A percentile compares a stretch with the other conserved stretches of the same genome.
phyloP scores from a whole-genome alignment of 352 stramenopile genomes.

The Elongisporangium prolatum region DNA sequence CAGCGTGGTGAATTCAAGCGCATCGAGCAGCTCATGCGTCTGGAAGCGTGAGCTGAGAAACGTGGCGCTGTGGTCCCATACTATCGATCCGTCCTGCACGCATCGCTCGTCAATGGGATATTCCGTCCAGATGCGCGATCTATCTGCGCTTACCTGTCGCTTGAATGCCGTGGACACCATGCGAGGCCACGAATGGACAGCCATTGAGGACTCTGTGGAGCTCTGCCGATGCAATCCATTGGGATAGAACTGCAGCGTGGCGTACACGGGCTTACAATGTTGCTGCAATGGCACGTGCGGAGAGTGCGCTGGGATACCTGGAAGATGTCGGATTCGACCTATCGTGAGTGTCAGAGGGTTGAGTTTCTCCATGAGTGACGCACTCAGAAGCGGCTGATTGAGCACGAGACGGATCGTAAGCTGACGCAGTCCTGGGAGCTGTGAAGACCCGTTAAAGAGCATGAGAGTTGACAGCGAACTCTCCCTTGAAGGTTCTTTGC shows the following conservation, averaged over 20 bases:
- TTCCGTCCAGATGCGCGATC: neutral
- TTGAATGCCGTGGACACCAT: constrained; percentile 31
- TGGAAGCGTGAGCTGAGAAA: constrained; percentile 45
- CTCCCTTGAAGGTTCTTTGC: constrained; percentile 1
- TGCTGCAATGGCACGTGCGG: constrained; percentile 33
- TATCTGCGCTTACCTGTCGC: constrained; percentile 22
- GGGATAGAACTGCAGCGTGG: constrained; percentile 45
- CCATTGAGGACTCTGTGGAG: constrained; percentile 1
- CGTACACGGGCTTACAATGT: constrained; percentile 57
- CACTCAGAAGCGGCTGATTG: constrained; percentile 41
- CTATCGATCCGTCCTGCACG: constrained; percentile 17
- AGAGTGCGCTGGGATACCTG: constrained; percentile 30
- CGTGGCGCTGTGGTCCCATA: constrained; percentile 50
- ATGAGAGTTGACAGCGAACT: constrained; percentile 11
- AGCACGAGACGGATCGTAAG: constrained; percentile 46
- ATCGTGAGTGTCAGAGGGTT: constrained; percentile 72
- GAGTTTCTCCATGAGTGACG: constrained; percentile 31
- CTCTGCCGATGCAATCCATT: constrained; percentile 14
- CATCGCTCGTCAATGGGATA: neutral
- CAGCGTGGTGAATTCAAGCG: constrained; percentile 30
- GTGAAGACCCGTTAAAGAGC: constrained; percentile 19
- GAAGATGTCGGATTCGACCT: constrained; percentile 31
- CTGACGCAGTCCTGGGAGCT: constrained; percentile 29
- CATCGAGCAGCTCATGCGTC: constrained; percentile 35
- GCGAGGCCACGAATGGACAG: constrained; percentile 10